These are phyloP conservation scores for Solanum ossicruentum DNA, from an alignment of 257 asterid species.

Conservation along the genomic window DNA sequence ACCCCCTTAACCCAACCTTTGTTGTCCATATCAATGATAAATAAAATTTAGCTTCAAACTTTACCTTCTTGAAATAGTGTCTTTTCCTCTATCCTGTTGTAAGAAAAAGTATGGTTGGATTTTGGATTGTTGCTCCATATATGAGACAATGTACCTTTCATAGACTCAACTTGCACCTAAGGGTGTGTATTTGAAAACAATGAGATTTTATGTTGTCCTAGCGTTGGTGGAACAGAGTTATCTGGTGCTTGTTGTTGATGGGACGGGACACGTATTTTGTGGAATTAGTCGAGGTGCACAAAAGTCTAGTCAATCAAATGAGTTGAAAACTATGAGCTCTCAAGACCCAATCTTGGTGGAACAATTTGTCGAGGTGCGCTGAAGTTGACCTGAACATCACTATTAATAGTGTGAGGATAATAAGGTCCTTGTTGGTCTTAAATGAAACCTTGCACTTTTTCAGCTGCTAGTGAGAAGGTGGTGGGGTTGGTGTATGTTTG, in stretches of 20 bases:
- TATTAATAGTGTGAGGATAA: background rate
- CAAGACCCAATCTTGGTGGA: too few species aligned
- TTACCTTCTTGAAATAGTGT: background rate
- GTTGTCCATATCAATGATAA: background rate
- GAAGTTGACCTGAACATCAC: background rate
- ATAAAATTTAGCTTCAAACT: background rate
- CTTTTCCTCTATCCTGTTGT: background rate
- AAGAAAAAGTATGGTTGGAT: background rate
- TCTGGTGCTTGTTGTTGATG: too few species aligned
- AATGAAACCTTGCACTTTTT: background rate
- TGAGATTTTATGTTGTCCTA: background rate
- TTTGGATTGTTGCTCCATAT: background rate
- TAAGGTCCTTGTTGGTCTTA: background rate
- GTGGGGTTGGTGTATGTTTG: slow-evolving; percentile 11
- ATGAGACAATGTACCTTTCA: background rate
- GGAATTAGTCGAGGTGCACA: background rate
- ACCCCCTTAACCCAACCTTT: background rate
- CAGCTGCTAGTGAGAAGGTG: slow-evolving; percentile 1
- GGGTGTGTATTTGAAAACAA: background rate
- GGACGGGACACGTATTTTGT: background rate
- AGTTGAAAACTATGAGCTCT: background rate
- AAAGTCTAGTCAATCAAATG: too few species aligned
- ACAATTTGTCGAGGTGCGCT: background rate
- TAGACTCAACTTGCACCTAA: background rate
- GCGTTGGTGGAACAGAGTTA: background rate